A percentile compares a stretch with the other conserved stretches of the same genome.
Evolutionary conservation across 495 filamentous ascomycete species (phyloP).

Genomic region (Peziza echinospora): DNA sequence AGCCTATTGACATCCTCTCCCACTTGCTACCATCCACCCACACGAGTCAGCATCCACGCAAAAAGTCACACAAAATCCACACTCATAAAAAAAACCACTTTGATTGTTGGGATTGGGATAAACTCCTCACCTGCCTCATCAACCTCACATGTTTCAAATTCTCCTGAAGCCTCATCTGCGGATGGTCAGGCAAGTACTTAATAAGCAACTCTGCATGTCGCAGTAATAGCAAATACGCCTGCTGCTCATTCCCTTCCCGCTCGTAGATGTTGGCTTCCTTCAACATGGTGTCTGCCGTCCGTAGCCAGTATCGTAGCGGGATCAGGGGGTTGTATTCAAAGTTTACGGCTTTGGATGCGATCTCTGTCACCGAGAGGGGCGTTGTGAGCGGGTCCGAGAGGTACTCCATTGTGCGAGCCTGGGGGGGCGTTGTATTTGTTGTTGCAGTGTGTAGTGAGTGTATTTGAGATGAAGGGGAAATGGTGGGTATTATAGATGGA

Average conservation of each 20-base stretch:
- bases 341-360: constrained; percentile 44
- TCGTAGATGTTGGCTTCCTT: constrained; percentile 70
- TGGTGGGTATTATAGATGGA: too few species aligned
- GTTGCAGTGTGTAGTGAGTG: too few species aligned
- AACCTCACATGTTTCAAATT: constrained; percentile 17
- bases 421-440: too few species aligned
- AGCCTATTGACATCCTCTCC: constrained; percentile 36
- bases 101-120: too few species aligned
- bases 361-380: constrained; percentile 54
- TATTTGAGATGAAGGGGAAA: too few species aligned
- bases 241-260: constrained; percentile 61
- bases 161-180: constrained; percentile 29
- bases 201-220: constrained; percentile 38
- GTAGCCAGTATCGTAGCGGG: constrained; percentile 56
- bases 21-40: constrained; percentile 15
- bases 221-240: constrained; percentile 69
- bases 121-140: constrained; percentile 1
- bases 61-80: too few species aligned
- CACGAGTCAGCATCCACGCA: constrained; percentile 6
- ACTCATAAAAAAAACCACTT: too few species aligned
- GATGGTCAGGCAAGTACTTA: constrained; percentile 33
- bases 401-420: too few species aligned
- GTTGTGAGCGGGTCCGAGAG: too few species aligned
- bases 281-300: constrained; percentile 52
- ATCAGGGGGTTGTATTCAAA: constrained; percentile 62